Conservation (phyloP, 139 green algal genomes). For the Micromonas commoda region DNA sequence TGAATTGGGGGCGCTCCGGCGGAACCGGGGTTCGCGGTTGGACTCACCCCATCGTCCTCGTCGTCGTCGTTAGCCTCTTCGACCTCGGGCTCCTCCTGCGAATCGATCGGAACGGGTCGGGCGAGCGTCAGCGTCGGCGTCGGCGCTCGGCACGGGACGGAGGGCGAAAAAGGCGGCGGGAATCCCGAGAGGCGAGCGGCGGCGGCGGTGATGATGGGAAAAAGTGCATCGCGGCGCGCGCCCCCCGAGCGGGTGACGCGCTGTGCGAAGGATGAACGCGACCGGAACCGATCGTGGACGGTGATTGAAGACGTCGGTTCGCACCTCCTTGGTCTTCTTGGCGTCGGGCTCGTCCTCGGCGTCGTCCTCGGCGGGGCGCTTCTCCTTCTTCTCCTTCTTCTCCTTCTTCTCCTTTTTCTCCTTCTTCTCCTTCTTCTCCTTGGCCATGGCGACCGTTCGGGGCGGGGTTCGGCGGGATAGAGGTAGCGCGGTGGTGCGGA, state of each 20-base stretch:
- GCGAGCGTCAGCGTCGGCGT: background rate
- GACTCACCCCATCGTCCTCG: constrained; percentile 20
- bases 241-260: no score
- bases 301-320: background rate
- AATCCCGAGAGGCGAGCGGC: no score
- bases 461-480: no score
- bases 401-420: constrained; percentile 23
- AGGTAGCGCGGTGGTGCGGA: no score
- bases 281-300: background rate
- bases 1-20: no score
- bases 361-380: background rate
- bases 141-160: no score
- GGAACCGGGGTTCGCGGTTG: no score
- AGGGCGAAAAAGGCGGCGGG: no score
- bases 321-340: constrained; percentile 21
- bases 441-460: no score
- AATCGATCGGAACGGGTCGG: background rate
- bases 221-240: no score
- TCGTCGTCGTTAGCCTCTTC: constrained; percentile 11
- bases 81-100: background rate
- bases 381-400: constrained; percentile 26
- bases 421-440: constrained; percentile 20
- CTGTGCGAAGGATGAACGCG: no score
- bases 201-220: no score
- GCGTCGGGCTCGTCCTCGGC: background rate